Percentiles rank a stretch among this genome's conserved stretches.
Evolutionary conservation across 768 basidiomycete species (phyloP).

Genomic region (Pleurotus tuoliensis): DNA sequence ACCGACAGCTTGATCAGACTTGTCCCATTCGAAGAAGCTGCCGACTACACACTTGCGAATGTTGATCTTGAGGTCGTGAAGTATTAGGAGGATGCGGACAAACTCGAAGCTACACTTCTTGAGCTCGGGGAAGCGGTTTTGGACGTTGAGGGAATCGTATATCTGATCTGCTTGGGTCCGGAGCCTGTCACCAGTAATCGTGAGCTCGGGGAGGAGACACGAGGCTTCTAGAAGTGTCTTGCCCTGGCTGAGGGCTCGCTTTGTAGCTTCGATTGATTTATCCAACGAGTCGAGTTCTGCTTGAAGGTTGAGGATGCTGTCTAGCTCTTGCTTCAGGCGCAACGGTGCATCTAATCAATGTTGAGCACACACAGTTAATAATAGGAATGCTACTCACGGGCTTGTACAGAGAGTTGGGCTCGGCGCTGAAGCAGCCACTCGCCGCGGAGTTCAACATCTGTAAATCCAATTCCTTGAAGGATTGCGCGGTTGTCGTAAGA

Average conservation of each 20-base stretch:
- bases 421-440: slow-evolving; percentile 30
- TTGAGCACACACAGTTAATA: neutral
- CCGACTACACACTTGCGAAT: slow-evolving; percentile 28
- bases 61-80: slow-evolving; percentile 35
- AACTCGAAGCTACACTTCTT: slow-evolving; percentile 17
- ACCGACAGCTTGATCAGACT: slow-evolving; percentile 27
- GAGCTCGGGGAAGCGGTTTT: slow-evolving; percentile 29
- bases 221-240: slow-evolving; percentile 5
- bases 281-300: slow-evolving; percentile 20
- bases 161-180: slow-evolving; percentile 23
- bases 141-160: slow-evolving; percentile 30
- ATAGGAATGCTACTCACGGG: slow-evolving; percentile 20
- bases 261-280: slow-evolving; percentile 14
- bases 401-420: slow-evolving; percentile 23
- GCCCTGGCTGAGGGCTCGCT: slow-evolving; percentile 5
- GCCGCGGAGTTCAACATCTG: slow-evolving; percentile 17
- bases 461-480: too few relatives aligned
- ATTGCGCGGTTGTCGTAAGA: neutral
- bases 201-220: slow-evolving; percentile 15
- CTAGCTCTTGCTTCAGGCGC: slow-evolving; percentile 27
- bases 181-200: slow-evolving; percentile 15
- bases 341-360: slow-evolving; percentile 19
- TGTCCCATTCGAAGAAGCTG: slow-evolving; percentile 34
- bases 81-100: slow-evolving; percentile 26
- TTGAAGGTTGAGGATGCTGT: slow-evolving; percentile 26